These are phyloP conservation scores for Beta corolliflora DNA, from an alignment of 179 eudicot species.

Conservation along the genomic window DNA sequence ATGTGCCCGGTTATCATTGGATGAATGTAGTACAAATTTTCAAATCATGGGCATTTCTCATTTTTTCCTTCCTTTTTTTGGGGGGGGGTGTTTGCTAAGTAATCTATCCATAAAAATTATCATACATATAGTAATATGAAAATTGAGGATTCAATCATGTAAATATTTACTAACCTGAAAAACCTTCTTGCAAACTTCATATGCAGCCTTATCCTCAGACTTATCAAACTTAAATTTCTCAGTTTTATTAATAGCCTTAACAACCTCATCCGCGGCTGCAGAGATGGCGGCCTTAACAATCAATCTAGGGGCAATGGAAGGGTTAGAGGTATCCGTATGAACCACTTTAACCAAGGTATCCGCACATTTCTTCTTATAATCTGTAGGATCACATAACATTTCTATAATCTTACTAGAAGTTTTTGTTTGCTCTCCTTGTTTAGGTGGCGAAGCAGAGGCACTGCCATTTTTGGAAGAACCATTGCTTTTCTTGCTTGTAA, in stretches of 20 bases:
- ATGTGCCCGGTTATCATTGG: too few relatives aligned
- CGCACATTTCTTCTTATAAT: conserved; percentile 60
- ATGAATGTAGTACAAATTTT: too few relatives aligned
- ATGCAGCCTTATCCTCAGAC: conserved; percentile 31
- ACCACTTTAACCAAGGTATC: conserved; percentile 44
- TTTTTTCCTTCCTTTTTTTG: too few relatives aligned
- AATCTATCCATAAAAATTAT: not conserved
- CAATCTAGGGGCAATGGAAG: conserved; percentile 32
- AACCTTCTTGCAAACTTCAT: conserved; percentile 42
- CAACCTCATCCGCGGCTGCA: conserved; percentile 35
- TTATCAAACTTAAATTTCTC: conserved; percentile 32
- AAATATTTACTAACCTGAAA: conserved; percentile 27
- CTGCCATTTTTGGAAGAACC: not conserved
- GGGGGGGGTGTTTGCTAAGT: not conserved
- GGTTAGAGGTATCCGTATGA: conserved; percentile 18
- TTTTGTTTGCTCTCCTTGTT: conserved; percentile 12
- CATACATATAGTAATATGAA: too few relatives aligned
- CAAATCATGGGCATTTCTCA: not conserved
- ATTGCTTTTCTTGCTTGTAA: not conserved
- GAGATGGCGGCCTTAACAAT: conserved; percentile 39
- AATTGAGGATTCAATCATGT: not conserved
- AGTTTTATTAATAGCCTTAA: conserved; percentile 23
- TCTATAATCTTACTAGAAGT: conserved; percentile 42
- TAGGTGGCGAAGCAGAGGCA: not conserved
- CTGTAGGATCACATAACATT: conserved; percentile 57